Percentiles rank a stretch among this genome's conserved stretches.
Evolutionary conservation across 2,329 filamentous ascomycete species (phyloP).

Genomic region (Diaporthe destruens): DNA sequence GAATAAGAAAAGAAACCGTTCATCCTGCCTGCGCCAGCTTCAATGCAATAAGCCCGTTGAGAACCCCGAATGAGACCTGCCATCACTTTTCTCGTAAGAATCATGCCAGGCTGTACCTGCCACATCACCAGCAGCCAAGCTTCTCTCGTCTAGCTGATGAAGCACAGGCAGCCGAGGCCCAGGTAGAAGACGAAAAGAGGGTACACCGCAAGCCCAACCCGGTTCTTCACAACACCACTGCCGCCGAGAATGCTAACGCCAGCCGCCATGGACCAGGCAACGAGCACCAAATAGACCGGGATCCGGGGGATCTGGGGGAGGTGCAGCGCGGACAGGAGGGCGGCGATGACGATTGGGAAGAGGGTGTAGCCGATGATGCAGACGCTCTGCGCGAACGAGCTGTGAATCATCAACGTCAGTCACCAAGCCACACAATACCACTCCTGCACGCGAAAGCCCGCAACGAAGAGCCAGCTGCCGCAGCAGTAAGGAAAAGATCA

Average conservation of each 20-base stretch:
- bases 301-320: constrained; percentile 86
- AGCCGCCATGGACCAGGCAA: constrained; percentile 93
- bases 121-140: background rate
- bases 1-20: constrained; percentile 21
- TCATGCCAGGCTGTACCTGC: background rate
- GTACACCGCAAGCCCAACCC: constrained; percentile 93
- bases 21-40: constrained; percentile 40
- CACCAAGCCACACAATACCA: constrained; percentile 40
- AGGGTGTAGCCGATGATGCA: constrained; percentile 99
- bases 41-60: constrained; percentile 36
- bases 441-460: background rate
- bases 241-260: constrained; percentile 96
- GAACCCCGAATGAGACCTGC: constrained; percentile 19
- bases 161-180: constrained; percentile 92
- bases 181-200: constrained; percentile 96
- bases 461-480: too few relatives aligned
- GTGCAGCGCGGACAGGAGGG: constrained; percentile 85
- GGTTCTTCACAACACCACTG: constrained; percentile 94
- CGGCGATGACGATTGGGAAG: constrained; percentile 94
- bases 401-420: constrained; percentile 54
- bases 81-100: background rate
- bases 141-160: constrained; percentile 80
- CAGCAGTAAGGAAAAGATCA: too few relatives aligned
- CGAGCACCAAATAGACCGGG: constrained; percentile 89
- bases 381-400: constrained; percentile 96